Evolutionary conservation across 768 basidiomycete genomes (phyloP), one percentile per base, ranked within the genome.

Genomic region (Auricularia sp.): DNA sequence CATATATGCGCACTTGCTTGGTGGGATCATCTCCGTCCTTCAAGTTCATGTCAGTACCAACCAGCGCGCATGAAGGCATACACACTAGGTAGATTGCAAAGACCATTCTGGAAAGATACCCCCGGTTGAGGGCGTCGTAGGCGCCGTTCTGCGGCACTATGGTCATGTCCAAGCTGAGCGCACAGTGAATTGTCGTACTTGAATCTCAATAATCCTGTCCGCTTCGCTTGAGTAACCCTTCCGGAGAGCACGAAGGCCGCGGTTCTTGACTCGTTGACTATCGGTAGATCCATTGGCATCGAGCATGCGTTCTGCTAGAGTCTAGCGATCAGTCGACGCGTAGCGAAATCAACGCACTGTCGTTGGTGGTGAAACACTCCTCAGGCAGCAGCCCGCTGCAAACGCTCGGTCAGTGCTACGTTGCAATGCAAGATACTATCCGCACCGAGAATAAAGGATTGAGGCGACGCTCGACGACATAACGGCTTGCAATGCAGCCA

Each of bases 11-110:
- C 47, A 71, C 76, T 64, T 76, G 88, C 89, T 94, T 93, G 69
- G 83, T 90, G 0, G 93, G 93, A 74, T 95, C 88, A 66, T 89
- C 84, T 64, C 79, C 85, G 70, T 95, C 92, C 91, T 93, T 67
- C 36, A 29, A 42, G 3, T 29, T 35, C 61, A 33, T 7, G 62
- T 58, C 29, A 10, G 34, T 36, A 66, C 16, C 16, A 44, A 14
- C 39, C 8, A 8, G 8, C 7, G 7, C 12, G 39, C 39, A 42
- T 42, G 39, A 14, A 14, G 8, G 39, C 39, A 42, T 42, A 42
- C 39, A 66, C 83, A 93, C 93, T 65, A 93, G 75, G 71, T 91
- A 93, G 62, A 93, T 83, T 5, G 87, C 91, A 68, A 93, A 91
- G 62, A 93, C 87, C 73, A 92, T 91, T 69, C 87, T 90, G 60